These are phyloP conservation scores for Periconia sp. DNA, from an alignment of 2,329 filamentous ascomycete genomes.

Conservation along the genomic window DNA sequence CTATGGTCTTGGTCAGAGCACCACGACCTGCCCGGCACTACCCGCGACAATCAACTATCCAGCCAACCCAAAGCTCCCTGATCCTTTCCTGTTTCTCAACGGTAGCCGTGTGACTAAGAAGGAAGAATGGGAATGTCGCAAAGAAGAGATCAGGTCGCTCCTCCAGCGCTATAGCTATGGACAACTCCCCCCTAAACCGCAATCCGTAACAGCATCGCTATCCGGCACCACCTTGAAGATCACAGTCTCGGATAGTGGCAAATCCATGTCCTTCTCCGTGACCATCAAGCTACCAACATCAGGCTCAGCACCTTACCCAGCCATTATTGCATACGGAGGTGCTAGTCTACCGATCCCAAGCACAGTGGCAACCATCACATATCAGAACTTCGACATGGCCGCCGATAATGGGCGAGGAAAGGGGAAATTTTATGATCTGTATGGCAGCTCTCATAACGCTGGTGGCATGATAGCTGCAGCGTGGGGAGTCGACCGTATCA, in stretches of 20 bases:
- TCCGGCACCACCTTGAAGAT: conserved; percentile 23
- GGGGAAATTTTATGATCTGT: conserved; percentile 63
- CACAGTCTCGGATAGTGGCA: conserved; percentile 16
- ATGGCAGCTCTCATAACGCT: conserved; percentile 57
- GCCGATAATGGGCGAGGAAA: conserved; percentile 56
- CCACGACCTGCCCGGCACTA: not conserved
- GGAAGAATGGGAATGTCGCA: conserved; percentile 23
- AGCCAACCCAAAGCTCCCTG: conserved; percentile 10
- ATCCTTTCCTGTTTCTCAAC: conserved; percentile 23
- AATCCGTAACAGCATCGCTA: conserved; percentile 16
- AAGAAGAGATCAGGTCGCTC: conserved; percentile 23
- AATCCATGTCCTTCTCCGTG: conserved; percentile 24
- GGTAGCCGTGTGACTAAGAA: conserved; percentile 18
- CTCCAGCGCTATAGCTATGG: conserved; percentile 25
- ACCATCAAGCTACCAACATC: conserved; percentile 26
- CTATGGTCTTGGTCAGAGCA: conserved; percentile 1
- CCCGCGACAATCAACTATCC: conserved; percentile 1
- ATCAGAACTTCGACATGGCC: conserved; percentile 62
- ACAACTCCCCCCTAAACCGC: conserved; percentile 22
- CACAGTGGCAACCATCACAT: conserved; percentile 60
- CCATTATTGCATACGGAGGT: conserved; percentile 60
- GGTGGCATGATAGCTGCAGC: conserved; percentile 64
- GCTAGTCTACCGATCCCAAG: conserved; percentile 56
- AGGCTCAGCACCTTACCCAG: conserved; percentile 55
- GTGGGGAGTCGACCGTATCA: conserved; percentile 63